Evolutionary conservation across 2,329 filamentous ascomycete genomes (phyloP), one percentile per base, ranked within the genome.

Genomic region (Penicillium aurantiogriseum): DNA sequence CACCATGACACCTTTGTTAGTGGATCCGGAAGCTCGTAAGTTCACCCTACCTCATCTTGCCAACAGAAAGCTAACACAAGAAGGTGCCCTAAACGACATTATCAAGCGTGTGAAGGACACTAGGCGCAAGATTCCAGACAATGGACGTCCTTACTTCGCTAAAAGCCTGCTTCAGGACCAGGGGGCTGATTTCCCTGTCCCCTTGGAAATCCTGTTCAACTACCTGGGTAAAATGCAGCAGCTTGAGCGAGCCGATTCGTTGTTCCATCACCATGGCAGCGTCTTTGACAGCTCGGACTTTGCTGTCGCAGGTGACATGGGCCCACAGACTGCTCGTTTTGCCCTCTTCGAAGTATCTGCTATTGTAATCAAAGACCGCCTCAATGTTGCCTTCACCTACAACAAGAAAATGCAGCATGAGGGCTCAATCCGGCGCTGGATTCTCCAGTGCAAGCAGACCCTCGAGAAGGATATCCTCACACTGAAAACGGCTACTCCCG

Each of bases 301-400:
- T 23, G 64, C 65, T n/a, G 49, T 74, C 5, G 75, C 74, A 13
- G 74, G 77, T 7, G 79, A 80, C 58, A 77, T 79, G 63, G 78
- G 77, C 4, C 67, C 71, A 17, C 62, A 73, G 10, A 79, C 78
- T 4, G 72, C 74, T 25, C 74, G 79, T 2, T 79, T 80, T 59
- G 77, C 76, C 1, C 74, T 83, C 0, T 79, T 83, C 51, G 81
- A 83, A 56, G 76, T 83, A 5, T 78, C 79, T 1, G 80, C 80
- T 0, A 77, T 81, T 25, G 71, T 83, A 8, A 73, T 78, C 21
- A 74, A 78, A 44, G 79, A 77, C 0, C 70, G 70, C 17, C 69
- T 83, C 21, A 77, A 78, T 35, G 74, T 82, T 21, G 77, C 78
- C 0, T 82, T 82, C 61, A 78, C 77, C 0, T 81, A 79, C 68